These are phyloP conservation scores for Arthroderma sp. DNA, from an alignment of 2,329 filamentous ascomycete genomes.

Conservation along the genomic window DNA sequence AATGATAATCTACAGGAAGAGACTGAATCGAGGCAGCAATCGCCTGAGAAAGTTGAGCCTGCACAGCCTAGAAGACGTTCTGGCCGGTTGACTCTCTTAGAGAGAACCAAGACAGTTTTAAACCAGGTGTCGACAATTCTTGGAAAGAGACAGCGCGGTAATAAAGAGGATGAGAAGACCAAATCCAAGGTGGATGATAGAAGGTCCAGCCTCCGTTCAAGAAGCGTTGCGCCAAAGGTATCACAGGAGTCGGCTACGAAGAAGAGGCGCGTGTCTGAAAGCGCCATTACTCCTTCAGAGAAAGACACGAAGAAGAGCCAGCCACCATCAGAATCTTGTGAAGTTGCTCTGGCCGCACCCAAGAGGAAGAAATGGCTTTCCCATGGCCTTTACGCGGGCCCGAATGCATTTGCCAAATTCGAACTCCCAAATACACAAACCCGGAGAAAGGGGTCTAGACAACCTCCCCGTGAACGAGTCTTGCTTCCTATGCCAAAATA, in stretches of 20 bases:
- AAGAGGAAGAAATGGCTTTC: constrained; percentile 63
- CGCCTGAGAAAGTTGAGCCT: background rate
- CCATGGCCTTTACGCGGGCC: constrained; percentile 79
- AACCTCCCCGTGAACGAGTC: constrained; percentile 29
- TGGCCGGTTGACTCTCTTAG: constrained; percentile 33
- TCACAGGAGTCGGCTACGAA: constrained; percentile 28
- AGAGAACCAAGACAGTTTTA: constrained; percentile 36
- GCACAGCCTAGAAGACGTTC: constrained; percentile 26
- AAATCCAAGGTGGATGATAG: constrained; percentile 16
- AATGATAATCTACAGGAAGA: background rate
- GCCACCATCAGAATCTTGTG: constrained; percentile 14
- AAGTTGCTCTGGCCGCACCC: constrained; percentile 16
- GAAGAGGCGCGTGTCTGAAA: constrained; percentile 33
- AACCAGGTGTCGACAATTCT: constrained; percentile 41
- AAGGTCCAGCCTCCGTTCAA: constrained; percentile 47
- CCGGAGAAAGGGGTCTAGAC: constrained; percentile 24
- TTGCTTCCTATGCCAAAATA: constrained; percentile 66
- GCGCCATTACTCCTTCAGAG: constrained; percentile 16
- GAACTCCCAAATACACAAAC: constrained; percentile 37
- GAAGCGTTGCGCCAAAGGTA: constrained; percentile 20
- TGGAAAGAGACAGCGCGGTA: constrained; percentile 50
- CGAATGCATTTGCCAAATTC: constrained; percentile 43
- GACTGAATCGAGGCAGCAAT: background rate
- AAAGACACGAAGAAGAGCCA: background rate
- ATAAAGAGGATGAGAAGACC: constrained; percentile 43